Evolutionary conservation across 306 rosid species (phyloP), one percentile per base, ranked within the genome.

Genomic region (Castanospermum australe): DNA sequence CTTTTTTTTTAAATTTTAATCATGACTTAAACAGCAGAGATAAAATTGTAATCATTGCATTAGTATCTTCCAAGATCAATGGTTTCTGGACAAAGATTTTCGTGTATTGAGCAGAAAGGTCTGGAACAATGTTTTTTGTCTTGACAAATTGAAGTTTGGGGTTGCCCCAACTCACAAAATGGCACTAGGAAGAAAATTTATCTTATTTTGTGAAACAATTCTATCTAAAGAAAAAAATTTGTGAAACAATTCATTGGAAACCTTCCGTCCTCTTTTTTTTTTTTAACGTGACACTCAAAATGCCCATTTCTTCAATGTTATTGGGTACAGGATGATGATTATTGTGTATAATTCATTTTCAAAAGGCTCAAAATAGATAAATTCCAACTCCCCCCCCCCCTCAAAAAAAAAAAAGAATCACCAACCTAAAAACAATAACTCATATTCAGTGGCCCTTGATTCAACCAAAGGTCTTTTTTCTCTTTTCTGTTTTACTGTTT

Each of bases 81-180:
- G 44, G 44, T 39, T 8, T 5, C 1, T 2, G 11, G 44, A 2
- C 36, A 39, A 41, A 1, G 52, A 4, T 10, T 41, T 42, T 21
- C 13, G 42, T 12, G 5, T 20, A 24, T 66, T 42, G 51, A 67
- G 5, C 36, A 20, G 5, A 2, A 0, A 47, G 10, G 2, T 5
- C 35, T 39, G 52, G 33, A 66, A n/a, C n/a, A n/a, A n/a, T n/a
- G n/a, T n/a, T n/a, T n/a, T n/a, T n/a, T n/a, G n/a, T 69, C 44
- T 38, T 15, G 50, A 41, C 42, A 28, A 24, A 10, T 32, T 32
- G 44, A 67, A 60, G 42, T 68, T 59, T 68, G 11, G 45, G 75
- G 47, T 57, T 41, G 73, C 67, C 14, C 30, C 12, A 64, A 61
- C 75, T 32, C 78, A 50, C 66, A 52, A 12, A 75, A n/a, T 54